Evolutionary conservation across 208 protist genomes (phyloP).

Genomic region (Vickermania spadyakhi): DNA sequence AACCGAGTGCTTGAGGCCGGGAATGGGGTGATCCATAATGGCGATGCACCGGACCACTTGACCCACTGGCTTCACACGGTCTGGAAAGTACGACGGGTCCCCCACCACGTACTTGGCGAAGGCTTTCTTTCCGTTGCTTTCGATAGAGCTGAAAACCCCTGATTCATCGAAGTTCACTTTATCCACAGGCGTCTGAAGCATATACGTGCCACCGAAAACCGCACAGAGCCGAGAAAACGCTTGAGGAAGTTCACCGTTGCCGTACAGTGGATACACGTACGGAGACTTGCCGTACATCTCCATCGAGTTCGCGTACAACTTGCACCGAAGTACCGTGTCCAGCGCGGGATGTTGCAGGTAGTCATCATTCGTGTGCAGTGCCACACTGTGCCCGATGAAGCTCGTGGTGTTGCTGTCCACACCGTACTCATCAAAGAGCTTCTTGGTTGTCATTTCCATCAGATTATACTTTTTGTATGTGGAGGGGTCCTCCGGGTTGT

Average conservation of each 20-base stretch:
- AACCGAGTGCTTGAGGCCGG: conserved; percentile 48
- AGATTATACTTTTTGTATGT: conserved; percentile 92
- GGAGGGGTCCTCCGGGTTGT: conserved; percentile 79
- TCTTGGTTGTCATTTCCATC: conserved; percentile 75
- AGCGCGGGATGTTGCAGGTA: conserved; percentile 93
- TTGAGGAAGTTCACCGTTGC: conserved; percentile 99
- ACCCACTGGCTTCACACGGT: conserved; percentile 89
- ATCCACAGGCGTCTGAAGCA: conserved; percentile 97
- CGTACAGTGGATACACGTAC: conserved; percentile 99
- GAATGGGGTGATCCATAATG: conserved; percentile 93
- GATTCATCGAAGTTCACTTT: conserved; percentile 94
- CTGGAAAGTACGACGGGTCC: conserved; percentile 99
- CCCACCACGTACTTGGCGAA: conserved; percentile 94
- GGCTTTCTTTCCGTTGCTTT: conserved; percentile 74
- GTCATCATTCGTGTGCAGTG: conserved; percentile 83
- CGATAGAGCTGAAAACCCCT: conserved; percentile 92
- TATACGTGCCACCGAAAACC: conserved; percentile 98
- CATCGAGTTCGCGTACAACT: conserved; percentile 96
- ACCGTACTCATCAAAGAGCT: conserved; percentile 95
- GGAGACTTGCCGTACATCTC: conserved; percentile 92
- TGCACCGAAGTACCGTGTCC: conserved; percentile 91
- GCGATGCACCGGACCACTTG: conserved; percentile 97
- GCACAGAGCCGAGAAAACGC: conserved; percentile 94
- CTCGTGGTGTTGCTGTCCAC: conserved; percentile 92
- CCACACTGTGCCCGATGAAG: conserved; percentile 98